A percentile compares a stretch with the other conserved stretches of the same genome.
These are phyloP conservation scores for Boletellus ananas DNA, from an alignment of 768 basidiomycete genomes.

Conservation along the genomic window DNA sequence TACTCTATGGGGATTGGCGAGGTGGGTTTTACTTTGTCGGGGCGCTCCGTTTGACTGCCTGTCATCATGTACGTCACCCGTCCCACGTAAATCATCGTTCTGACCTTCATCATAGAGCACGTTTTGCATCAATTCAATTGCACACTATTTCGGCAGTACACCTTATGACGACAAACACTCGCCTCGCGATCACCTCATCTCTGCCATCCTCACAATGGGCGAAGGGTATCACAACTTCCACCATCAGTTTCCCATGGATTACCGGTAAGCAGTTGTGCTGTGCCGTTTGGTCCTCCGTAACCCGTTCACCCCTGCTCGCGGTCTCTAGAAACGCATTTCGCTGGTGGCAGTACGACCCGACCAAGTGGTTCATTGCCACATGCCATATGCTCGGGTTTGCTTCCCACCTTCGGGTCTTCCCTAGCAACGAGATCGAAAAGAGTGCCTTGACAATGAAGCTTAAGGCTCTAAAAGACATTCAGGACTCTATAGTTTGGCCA, in stretches of 20 bases:
- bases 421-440: constrained; percentile 84
- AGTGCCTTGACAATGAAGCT: constrained; percentile 81
- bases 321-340: constrained; percentile 57
- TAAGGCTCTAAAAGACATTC: constrained; percentile 61
- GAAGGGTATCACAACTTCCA: constrained; percentile 75
- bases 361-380: constrained; percentile 75
- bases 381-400: constrained; percentile 66
- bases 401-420: constrained; percentile 78
- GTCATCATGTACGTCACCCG: constrained; percentile 66
- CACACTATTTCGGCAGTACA: constrained; percentile 77
- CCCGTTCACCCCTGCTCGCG: constrained; percentile 1
- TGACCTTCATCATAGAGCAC: constrained; percentile 50
- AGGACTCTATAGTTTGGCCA: constrained; percentile 66
- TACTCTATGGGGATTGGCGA: constrained; percentile 70
- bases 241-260: constrained; percentile 84
- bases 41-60: constrained; percentile 66
- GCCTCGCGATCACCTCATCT: constrained; percentile 75
- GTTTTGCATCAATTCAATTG: constrained; percentile 87
- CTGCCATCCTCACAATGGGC: constrained; percentile 75
- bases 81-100: not conserved
- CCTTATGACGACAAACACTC: constrained; percentile 80
- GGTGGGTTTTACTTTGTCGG: constrained; percentile 78
- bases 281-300: not conserved
- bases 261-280: constrained; percentile 21
- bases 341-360: constrained; percentile 73